These are phyloP conservation scores for Microbotryomycetes sp. DNA, from an alignment of 1,284 basidiomycete genomes.

Conservation along the genomic window DNA sequence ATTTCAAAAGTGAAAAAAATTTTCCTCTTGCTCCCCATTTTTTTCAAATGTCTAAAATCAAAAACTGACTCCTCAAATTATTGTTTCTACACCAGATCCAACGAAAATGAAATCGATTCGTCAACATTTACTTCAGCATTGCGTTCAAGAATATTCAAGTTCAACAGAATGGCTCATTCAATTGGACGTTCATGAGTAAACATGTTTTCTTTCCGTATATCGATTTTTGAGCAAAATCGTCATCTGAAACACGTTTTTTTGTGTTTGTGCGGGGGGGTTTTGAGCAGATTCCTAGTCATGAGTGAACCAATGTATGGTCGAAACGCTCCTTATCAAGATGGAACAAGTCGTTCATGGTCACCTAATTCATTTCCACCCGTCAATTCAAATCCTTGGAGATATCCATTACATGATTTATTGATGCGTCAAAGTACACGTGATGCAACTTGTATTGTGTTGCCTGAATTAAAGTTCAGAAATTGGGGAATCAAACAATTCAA, in stretches of 20 bases:
- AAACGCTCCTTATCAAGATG: constrained; percentile 5
- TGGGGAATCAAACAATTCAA: constrained; percentile 13
- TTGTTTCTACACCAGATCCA: neutral
- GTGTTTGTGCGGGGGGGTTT: too few species aligned
- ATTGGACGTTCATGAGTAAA: constrained; percentile 21
- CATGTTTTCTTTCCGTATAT: neutral
- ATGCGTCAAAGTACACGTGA: neutral
- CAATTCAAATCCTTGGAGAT: neutral
- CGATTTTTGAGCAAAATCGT: neutral
- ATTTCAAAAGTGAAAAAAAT: constrained; percentile 16
- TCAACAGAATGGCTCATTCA: constrained; percentile 20
- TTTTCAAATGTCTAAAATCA: neutral
- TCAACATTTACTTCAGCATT: constrained; percentile 20
- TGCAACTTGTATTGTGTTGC: constrained; percentile 23
- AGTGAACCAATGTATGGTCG: constrained; percentile 8
- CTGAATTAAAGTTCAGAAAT: constrained; percentile 24
- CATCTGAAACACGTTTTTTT: too few species aligned
- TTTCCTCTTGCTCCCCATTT: neutral
- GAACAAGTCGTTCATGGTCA: neutral
- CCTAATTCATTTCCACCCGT: neutral
- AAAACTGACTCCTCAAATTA: neutral
- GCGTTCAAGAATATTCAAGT: constrained; percentile 6
- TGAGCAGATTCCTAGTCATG: constrained; percentile 10
- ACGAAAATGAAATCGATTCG: constrained; percentile 9
- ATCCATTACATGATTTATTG: constrained; percentile 27